Evolutionary conservation across 2,329 filamentous ascomycete species (phyloP).

Genomic region (Venturia pyrina): DNA sequence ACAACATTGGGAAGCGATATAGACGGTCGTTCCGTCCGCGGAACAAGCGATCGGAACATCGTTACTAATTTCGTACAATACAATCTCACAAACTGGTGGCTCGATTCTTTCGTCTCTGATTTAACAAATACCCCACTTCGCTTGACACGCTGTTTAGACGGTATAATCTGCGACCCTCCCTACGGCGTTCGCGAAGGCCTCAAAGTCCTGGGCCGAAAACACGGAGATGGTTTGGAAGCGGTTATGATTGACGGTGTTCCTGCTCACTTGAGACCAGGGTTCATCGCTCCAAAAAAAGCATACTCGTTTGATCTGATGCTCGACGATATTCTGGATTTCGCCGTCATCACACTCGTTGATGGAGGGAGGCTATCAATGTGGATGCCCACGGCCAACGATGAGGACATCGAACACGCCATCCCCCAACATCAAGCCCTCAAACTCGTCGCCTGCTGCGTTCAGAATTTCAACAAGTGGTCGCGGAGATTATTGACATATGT

Average conservation of each 20-base stretch:
- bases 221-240: conserved; percentile 42
- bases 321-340: conserved; percentile 79
- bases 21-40: conserved; percentile 79
- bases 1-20: conserved; percentile 82
- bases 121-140: conserved; percentile 74
- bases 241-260: conserved; percentile 59
- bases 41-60: conserved; percentile 47
- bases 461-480: conserved; percentile 90
- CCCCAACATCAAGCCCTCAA: conserved; percentile 68
- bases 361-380: conserved; percentile 80
- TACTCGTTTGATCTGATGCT: conserved; percentile 90
- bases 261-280: conserved; percentile 59
- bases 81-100: conserved; percentile 51
- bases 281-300: conserved; percentile 78
- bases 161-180: conserved; percentile 89
- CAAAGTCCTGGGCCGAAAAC: conserved; percentile 70
- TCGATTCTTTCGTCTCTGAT: conserved; percentile 77
- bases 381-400: conserved; percentile 72
- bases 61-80: conserved; percentile 80
- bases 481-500: conserved; percentile 80
- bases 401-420: conserved; percentile 60
- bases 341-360: conserved; percentile 64
- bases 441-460: conserved; percentile 66
- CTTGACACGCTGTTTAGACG: conserved; percentile 57
- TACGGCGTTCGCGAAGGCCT: conserved; percentile 92